phyloP scores from a whole-genome alignment of 805 yeast species.

The Saitoella complicata region DNA sequence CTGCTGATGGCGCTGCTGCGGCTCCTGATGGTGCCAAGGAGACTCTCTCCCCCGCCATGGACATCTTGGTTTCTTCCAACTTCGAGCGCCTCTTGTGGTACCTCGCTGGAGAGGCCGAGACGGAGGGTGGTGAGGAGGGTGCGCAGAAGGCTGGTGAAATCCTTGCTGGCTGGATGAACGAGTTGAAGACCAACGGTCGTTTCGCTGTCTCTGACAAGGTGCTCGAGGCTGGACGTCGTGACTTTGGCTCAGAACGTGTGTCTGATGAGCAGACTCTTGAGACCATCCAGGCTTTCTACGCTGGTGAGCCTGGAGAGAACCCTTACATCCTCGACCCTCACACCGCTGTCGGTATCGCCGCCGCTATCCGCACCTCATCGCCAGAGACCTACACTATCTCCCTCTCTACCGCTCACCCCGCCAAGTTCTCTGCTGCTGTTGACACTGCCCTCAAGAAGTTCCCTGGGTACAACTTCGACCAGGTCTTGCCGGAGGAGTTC shows the following conservation, averaged over 20 bases:
- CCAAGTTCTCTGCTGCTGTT: conserved; percentile 94
- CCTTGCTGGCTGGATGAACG: conserved; percentile 59
- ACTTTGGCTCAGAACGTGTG: conserved; percentile 68
- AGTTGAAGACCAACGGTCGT: conserved; percentile 59
- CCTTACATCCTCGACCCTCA: conserved; percentile 90
- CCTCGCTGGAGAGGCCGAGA: conserved; percentile 46
- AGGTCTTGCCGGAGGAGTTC: conserved; percentile 81
- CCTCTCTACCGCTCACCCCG: conserved; percentile 96
- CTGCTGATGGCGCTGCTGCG: conserved; percentile 20
- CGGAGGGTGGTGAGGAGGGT: conserved; percentile 43
- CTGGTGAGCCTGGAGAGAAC: conserved; percentile 26
- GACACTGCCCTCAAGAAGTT: conserved; percentile 53
- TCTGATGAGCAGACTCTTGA: conserved; percentile 51
- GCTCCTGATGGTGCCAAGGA: conserved; percentile 54
- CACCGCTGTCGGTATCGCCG: conserved; percentile 83
- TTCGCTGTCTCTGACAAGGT: conserved; percentile 54
- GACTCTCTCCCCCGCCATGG: conserved; percentile 97
- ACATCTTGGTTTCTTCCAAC: conserved; percentile 83
- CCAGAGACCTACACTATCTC: conserved; percentile 36
- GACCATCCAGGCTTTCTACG: conserved; percentile 60
- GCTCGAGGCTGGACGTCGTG: conserved; percentile 45
- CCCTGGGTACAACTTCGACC: conserved; percentile 72
- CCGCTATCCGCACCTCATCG: conserved; percentile 38
- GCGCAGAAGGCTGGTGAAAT: conserved; percentile 19
- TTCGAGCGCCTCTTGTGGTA: conserved; percentile 96